Conservation (phyloP, 441 rosid genomes). For the Populus hybrid region DNA sequence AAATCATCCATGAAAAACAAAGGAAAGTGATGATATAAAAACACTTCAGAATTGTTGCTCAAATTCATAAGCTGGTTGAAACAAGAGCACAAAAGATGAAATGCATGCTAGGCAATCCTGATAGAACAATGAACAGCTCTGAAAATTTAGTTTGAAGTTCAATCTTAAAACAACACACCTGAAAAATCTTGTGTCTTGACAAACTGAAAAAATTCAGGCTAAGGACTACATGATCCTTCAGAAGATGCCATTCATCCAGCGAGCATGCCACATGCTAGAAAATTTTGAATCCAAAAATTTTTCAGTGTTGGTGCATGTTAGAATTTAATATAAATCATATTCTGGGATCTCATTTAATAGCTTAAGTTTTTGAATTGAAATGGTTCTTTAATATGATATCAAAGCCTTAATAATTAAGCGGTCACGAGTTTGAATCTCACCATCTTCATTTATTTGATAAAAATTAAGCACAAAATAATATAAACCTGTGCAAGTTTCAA, state of each 20-base stretch:
- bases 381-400: too few relatives aligned
- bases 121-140: neutral
- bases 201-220: neutral
- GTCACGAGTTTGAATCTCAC: too few relatives aligned
- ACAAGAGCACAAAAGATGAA: neutral
- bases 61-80: neutral
- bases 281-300: neutral
- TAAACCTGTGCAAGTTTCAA: accelerated
- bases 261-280: neutral
- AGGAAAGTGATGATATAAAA: too few relatives aligned
- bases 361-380: too few relatives aligned
- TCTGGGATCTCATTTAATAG: accelerated
- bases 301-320: neutral
- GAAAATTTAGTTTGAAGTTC: neutral
- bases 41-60: neutral
- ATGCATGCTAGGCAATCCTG: neutral
- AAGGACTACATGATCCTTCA: neutral
- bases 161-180: neutral
- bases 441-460: too few relatives aligned
- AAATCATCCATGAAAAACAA: too few relatives aligned
- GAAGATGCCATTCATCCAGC: neutral
- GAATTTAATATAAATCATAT: too few relatives aligned
- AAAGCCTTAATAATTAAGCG: too few relatives aligned
- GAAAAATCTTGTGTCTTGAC: neutral
- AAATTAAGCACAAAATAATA: too few relatives aligned